These are phyloP conservation scores for Raffaelea albimanens DNA, from an alignment of 2,329 filamentous ascomycete species.

Conservation along the genomic window DNA sequence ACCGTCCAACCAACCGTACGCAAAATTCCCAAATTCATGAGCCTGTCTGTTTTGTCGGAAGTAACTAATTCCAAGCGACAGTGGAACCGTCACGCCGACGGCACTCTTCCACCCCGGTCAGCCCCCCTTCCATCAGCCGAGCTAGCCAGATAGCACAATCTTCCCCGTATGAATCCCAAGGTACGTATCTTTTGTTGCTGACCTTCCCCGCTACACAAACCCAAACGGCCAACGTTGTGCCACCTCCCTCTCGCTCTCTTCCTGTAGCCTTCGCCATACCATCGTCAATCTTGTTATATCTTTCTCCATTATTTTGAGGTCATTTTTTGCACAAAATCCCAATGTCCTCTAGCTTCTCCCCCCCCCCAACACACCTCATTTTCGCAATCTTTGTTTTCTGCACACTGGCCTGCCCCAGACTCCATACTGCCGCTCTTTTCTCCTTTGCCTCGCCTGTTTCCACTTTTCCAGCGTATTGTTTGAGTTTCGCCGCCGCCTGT, in stretches of 20 bases:
- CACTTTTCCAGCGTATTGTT: background rate
- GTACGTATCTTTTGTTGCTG: conserved; percentile 20
- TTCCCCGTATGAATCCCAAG: conserved; percentile 33
- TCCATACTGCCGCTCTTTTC: background rate
- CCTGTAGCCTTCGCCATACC: background rate
- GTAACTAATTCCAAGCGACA: background rate
- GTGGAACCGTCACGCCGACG: conserved; percentile 2
- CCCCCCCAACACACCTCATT: background rate
- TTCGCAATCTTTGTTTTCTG: background rate
- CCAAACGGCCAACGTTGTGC: conserved; percentile 6
- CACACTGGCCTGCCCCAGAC: background rate
- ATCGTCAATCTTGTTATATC: conserved; percentile 2
- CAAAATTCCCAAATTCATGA: background rate
- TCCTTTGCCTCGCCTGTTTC: background rate
- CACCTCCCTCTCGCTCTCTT: conserved; percentile 6
- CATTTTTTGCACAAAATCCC: background rate
- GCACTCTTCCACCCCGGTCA: background rate
- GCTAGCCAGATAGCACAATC: conserved; percentile 7
- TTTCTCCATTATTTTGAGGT: conserved; percentile 1
- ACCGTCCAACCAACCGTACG: conserved; percentile 1
- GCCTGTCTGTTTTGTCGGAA: background rate
- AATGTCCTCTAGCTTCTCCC: background rate
- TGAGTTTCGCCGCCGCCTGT: background rate
- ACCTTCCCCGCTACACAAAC: conserved; percentile 10
- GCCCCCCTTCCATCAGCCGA: conserved; percentile 1